Percentiles rank a stretch among this genome's conserved stretches.
Conservation (phyloP, 2,329 filamentous ascomycete genomes). For the Fusarium palustre region DNA sequence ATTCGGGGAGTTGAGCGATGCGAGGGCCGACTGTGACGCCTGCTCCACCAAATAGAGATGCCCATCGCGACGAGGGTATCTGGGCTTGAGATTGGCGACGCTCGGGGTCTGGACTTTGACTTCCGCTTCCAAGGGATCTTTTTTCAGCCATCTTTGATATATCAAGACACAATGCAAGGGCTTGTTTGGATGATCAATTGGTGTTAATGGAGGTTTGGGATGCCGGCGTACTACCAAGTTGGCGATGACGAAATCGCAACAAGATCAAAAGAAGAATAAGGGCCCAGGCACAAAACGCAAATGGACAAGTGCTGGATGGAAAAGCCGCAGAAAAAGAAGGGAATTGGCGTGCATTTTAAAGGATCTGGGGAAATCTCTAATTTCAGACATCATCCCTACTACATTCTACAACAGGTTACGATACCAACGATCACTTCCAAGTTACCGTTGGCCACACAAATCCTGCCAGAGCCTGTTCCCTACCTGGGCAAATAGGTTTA, state of each 20-base stretch:
- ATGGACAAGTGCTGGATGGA: slow-evolving; percentile 10
- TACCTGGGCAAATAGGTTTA: slow-evolving; percentile 2
- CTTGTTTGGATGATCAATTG: not conserved
- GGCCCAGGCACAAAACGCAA: slow-evolving; percentile 16
- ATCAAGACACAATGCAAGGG: not conserved
- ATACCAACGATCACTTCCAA: slow-evolving; percentile 27
- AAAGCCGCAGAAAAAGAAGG: slow-evolving; percentile 5
- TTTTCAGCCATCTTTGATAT: slow-evolving; percentile 47
- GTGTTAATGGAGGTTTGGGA: not conserved
- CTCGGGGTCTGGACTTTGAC: slow-evolving; percentile 44
- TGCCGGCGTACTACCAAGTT: not conserved
- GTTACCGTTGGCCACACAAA: slow-evolving; percentile 23
- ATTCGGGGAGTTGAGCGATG: slow-evolving; percentile 60
- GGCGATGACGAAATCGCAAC: slow-evolving; percentile 1
- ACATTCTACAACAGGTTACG: slow-evolving; percentile 6
- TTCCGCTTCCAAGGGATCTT: slow-evolving; percentile 21
- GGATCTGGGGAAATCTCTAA: slow-evolving; percentile 7
- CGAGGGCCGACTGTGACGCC: slow-evolving; percentile 62
- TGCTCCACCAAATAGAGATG: slow-evolving; percentile 55
- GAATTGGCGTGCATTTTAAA: slow-evolving; percentile 37
- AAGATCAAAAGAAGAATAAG: slow-evolving; percentile 12
- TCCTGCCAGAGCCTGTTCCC: slow-evolving; percentile 24
- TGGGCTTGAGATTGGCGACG: slow-evolving; percentile 32
- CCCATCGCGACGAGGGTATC: slow-evolving; percentile 47
- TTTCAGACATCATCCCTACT: slow-evolving; percentile 23